Base-by-base conservation (phyloP, 495 filamentous ascomycete genomes). In the Xylaria nigripes region DNA sequence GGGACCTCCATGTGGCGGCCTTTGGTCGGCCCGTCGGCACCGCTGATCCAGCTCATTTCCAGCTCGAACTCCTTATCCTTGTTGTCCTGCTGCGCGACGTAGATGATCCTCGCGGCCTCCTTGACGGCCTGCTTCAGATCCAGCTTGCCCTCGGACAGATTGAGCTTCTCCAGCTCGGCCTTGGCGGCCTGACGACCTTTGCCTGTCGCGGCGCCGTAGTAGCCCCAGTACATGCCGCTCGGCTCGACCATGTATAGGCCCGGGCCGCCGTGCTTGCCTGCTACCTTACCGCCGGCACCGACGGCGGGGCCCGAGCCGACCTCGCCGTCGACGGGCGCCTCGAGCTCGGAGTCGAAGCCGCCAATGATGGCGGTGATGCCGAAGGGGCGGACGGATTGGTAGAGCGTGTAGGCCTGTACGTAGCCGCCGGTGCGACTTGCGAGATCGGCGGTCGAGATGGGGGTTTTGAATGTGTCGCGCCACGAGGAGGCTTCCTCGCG, bases 231-330 rank as follows among this genome's bases (percentile, higher is more conserved):
- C 51, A 91, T 71, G 50, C 93, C 93, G 66, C 89, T 95, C 45
- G 93, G 93, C 75, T 98, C 93, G 64, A 97, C 89, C 93, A 98
- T 98, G 78, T 95, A 97, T 49, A 98, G 79, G 41, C 80, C 89
- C 29, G 93, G 93, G 1, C 91, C 93, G 63, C 92, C 93, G 62
- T 86, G 81, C 68, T 85, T 80, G 55, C 81, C 86, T 45, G 82
- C 70, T 19, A 81, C 77, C 74, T 89, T 92, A 54, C 90, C 90
- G 53, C 90, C 90, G 21, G 86, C 78, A 58, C 90, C 90, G 34
- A 79, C 77, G 29, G 76, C 73, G 27, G 90, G 90, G 13, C 90
- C 90, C 55, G 57, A 76, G 50, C 90, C 90, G 19, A 96, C 90
- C 71, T 92, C 79, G 52, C 89, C 90, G 72, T 96, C 90, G 36